Conservation (phyloP, 345 rosid genomes). For the Durio zibethinus region DNA sequence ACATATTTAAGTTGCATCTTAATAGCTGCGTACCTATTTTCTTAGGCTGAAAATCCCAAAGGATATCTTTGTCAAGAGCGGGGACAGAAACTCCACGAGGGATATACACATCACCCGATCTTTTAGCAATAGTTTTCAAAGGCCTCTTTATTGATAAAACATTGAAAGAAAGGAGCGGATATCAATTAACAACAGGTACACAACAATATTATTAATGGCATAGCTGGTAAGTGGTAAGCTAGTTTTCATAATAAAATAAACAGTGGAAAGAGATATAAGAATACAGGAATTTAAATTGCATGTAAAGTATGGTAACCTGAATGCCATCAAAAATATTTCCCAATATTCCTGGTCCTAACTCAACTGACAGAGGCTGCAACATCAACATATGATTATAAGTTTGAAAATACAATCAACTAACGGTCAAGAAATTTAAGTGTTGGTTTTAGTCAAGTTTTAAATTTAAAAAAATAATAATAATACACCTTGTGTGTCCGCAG, state of each 20-base stretch:
- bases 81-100: conserved; percentile 99
- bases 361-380: conserved; percentile 93
- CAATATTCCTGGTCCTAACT: conserved; percentile 97
- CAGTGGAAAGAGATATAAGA: background rate
- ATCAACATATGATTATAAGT: conserved; percentile 23
- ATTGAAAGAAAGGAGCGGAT: background rate
- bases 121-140: conserved; percentile 89
- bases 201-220: conserved; percentile 8
- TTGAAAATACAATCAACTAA: background rate
- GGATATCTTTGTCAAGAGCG: conserved; percentile 88
- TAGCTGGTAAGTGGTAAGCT: background rate
- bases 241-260: background rate
- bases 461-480: background rate
- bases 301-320: conserved; percentile 54
- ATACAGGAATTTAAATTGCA: background rate
- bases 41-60: conserved; percentile 93
- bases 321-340: conserved; percentile 98
- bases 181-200: background rate
- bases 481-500: conserved; percentile 84
- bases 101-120: conserved; percentile 95
- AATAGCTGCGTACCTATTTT: conserved; percentile 53
- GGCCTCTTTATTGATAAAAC: conserved; percentile 63
- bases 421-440: background rate
- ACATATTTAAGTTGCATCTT: background rate
- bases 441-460: background rate